Conservation (phyloP, 352 stramenopile species). For the Aphanomyces stellatus region DNA sequence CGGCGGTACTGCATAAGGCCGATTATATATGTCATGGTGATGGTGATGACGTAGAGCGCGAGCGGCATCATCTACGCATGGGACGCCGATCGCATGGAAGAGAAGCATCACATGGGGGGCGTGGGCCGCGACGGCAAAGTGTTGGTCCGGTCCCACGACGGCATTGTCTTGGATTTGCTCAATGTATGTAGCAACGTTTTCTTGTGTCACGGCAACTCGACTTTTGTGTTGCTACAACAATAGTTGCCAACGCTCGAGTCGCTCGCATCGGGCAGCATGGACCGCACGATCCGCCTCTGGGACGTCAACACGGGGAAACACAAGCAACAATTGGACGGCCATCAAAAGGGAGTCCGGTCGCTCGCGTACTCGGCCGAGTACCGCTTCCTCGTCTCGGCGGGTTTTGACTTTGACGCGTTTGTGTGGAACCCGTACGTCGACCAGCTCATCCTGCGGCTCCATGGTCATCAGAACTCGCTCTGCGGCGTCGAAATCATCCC, state of each 20-base stretch:
- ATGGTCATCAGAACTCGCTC: constrained; percentile 80
- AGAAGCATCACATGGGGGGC: constrained; percentile 74
- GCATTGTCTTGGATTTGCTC: constrained; percentile 81
- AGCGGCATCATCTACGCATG: constrained; percentile 80
- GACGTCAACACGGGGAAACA: constrained; percentile 78
- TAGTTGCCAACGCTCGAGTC: constrained; percentile 70
- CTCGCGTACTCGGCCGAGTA: constrained; percentile 82
- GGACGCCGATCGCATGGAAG: constrained; percentile 77
- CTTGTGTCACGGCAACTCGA: too few species aligned
- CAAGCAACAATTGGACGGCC: constrained; percentile 78
- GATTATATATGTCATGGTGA: too few species aligned
- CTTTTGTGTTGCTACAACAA: too few species aligned
- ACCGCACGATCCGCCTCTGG: constrained; percentile 84
- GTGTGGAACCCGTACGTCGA: constrained; percentile 89
- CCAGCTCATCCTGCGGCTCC: constrained; percentile 76
- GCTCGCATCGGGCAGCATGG: constrained; percentile 80
- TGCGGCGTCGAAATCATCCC: constrained; percentile 81
- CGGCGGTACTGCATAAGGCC: constrained; percentile 26
- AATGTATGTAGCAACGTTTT: too few species aligned
- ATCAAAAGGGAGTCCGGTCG: constrained; percentile 69
- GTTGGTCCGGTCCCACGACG: constrained; percentile 70
- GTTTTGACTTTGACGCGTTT: constrained; percentile 83
- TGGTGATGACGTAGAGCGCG: constrained; percentile 30
- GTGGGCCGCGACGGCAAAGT: constrained; percentile 37
- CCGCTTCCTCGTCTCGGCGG: constrained; percentile 74